Base-by-base conservation (phyloP, 2,329 filamentous ascomycete species). In the Apiospora sp. region DNA sequence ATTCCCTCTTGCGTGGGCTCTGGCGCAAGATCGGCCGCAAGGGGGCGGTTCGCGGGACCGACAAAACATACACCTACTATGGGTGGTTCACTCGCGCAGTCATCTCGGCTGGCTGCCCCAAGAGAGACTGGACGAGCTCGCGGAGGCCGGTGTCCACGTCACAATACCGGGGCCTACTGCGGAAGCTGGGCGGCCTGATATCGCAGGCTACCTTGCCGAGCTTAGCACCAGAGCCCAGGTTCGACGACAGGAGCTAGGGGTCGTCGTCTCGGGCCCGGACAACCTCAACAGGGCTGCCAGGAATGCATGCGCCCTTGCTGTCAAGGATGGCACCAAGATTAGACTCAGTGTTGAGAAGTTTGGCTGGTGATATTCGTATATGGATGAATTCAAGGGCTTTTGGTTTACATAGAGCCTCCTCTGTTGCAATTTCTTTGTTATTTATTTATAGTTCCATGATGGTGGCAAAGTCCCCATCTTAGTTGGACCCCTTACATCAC, bases 321-420 rank as follows among this genome's bases (percentile, higher is more conserved):
- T 89, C 13, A 79, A 81, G 70, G 75, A 82, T 10, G 90, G 90
- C 0, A 79, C 79, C 68, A 78, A 87, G 76, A 81, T 92, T 4
- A 80, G 84, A 71, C 83, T 92, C 68, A 82, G 85, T 41, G 87
- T 92, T 37, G 91, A 92, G 87, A 92, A 92, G 77, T 92, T 92
- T 84, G 90, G 90, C 1, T 92, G 91, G 91, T 92, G 67, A 68
- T 48, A 22, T 12, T 30, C 7, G 16, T 16, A 3, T 7, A 8
- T 3, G 34, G 37, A 61, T 16, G 22, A 61, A n/a, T 1, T 14
- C 27, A 37, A n/a, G 58, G 19, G 58, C 8, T 24, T 64, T 13
- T 3, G 19, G n/a, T 19, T 22, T n/a, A 34, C 27, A 12, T 22
- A 22, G 8, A 22, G 8, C 22, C 3, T 4, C 3, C 16, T 24